Base-by-base conservation (phyloP, 2,329 filamentous ascomycete genomes). In the Talaromyces pinophilus region DNA sequence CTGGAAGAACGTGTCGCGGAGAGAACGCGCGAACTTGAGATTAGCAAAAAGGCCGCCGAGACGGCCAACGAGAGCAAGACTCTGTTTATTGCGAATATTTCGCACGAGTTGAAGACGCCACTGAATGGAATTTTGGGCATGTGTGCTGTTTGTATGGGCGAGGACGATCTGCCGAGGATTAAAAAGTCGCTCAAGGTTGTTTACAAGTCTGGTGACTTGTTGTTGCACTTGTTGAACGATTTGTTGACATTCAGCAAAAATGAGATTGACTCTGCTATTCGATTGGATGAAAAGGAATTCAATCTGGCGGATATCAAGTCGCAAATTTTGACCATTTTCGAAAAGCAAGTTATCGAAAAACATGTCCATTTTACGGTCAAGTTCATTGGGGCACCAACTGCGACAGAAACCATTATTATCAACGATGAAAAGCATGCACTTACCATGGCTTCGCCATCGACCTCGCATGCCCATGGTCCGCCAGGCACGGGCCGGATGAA, bases 51-150 rank as follows among this genome's bases (percentile, higher is more conserved):
- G 79, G 92, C 92, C 1, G 93, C 93, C 1, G 93, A 97, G 77
- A 91, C 92, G n/a, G 93, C 93, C 3, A 97, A 97, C 72, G 92
- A 97, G 79, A 96, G 92, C 83, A 97, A 97, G 80, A 97, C 93
- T 0, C 80, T 97, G 4, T 97, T 97, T 78, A 96, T 97, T 70
- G 93, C 93, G n/a, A 97, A 97, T 72, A 96, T 97, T 54, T 87
- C 86, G 1, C 84, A 89, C 70, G 87, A 97, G 77, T 84, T 97
- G 30, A 96, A 96, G 77, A 97, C 93, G 0, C 93, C 93, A 0
- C 81, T 97, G 13, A 97, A 97, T 75, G 93, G 92, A 2, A 97
- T 97, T 65, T 80, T 97, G 68, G 93, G 93, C 67, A 95, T 97
- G 90, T 93, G 90, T 71, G 91, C 92, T 0, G 90, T 97, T 0